Base-by-base conservation (phyloP, 371 early-diverging fungal species). In the Mycotypha africana region DNA sequence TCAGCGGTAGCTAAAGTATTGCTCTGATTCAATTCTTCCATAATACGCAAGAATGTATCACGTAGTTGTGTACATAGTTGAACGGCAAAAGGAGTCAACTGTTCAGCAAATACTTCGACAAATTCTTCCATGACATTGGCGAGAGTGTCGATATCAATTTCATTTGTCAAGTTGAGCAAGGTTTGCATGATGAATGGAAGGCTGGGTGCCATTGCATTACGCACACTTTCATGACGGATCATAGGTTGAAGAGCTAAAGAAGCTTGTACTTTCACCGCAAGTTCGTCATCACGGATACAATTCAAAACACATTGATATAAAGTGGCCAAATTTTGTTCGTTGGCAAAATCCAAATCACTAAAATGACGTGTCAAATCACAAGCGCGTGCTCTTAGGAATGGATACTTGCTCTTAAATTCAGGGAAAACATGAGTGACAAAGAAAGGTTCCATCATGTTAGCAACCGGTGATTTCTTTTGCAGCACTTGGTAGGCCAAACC, bases 1-100 rank as follows among this genome's bases (percentile, higher is more conserved):
- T 67, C 72, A 19, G 63, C 68, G 6, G 55, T 64, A 34, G 48
- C 59, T 23, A 66, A 48, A 11, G 70, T 58, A 30, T 65, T 81
- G 17, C 59, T 57, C 19, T 73, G 59, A 15, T 66, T 60, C 23
- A 70, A 54, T 15, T 79, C 91, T 30, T 72, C 70, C 68, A 93
- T 84, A 42, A 95, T 78, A 38, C 92, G 83, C 60, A 88, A 60
- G 59, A 90, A 92, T 11, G 92, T 86, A 47, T 86, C 88, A 34
- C 82, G 68, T 52, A 97, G 66, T 61, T 93, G 89, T 26, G 79
- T 74, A 49, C 84, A 85, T 3, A 97, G 82, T 65, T 93, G 85
- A 23, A 88, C 79, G 4, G 95, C 88, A 59, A 89, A 94, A 3
- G 97, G 97, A n/a, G 85, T 78, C 51, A 97, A 63, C 58, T 92